Evolutionary conservation across 805 yeast genomes (phyloP).

Genomic region (Phaffomyces thermotolerans): DNA sequence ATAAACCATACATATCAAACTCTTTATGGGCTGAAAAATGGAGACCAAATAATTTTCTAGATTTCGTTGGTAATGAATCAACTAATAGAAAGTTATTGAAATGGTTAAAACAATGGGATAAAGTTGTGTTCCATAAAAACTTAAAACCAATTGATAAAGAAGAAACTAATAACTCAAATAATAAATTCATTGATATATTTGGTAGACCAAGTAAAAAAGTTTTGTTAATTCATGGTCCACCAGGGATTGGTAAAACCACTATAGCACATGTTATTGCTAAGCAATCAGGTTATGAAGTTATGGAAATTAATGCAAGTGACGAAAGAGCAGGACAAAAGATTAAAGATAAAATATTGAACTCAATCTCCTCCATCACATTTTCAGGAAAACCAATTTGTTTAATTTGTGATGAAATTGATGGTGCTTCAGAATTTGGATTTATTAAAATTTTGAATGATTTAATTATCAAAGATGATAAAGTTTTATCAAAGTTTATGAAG

Average conservation of each 20-base stretch:
- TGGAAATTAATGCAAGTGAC: conserved; percentile 84
- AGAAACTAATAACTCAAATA: conserved; percentile 5
- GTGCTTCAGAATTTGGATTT: conserved; percentile 61
- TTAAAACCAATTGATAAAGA: conserved; percentile 22
- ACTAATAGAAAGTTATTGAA: conserved; percentile 50
- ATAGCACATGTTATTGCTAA: conserved; percentile 80
- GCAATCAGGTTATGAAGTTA: conserved; percentile 71
- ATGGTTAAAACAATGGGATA: conserved; percentile 67
- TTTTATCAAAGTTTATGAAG: conserved; percentile 30
- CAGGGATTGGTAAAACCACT: conserved; percentile 80
- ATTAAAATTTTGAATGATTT: conserved; percentile 52
- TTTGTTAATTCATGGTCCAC: conserved; percentile 80
- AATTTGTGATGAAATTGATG: conserved; percentile 86
- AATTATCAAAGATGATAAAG: conserved; percentile 48
- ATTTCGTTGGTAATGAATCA: conserved; percentile 62
- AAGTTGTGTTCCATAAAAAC: conserved; percentile 45
- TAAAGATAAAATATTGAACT: conserved; percentile 48
- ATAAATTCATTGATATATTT: conserved; percentile 35
- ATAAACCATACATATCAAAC: not conserved
- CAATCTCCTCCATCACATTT: conserved; percentile 58
- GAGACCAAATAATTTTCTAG: conserved; percentile 57
- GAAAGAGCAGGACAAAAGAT: conserved; percentile 59
- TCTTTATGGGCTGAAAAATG: conserved; percentile 56
- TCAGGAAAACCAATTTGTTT: conserved; percentile 73
- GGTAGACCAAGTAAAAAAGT: conserved; percentile 57